Conservation (phyloP, 768 basidiomycete species). For the Rhizopogon vinicolor region DNA sequence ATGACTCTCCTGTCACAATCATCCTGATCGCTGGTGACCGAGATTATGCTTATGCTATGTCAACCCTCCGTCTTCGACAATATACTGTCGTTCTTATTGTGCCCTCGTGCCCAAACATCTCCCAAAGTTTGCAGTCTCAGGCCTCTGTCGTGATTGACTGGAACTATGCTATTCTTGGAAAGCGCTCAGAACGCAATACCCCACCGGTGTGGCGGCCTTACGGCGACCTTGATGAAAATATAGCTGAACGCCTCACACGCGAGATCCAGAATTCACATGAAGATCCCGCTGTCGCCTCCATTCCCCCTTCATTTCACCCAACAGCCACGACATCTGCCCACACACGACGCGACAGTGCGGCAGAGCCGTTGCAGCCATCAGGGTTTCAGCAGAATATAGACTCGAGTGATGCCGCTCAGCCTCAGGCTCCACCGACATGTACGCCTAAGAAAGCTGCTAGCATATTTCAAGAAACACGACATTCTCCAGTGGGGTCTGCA, state of each 20-base stretch:
- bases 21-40: slow-evolving; percentile 67
- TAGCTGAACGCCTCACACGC: slow-evolving; percentile 14
- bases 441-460: slow-evolving; percentile 5
- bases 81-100: slow-evolving; percentile 51
- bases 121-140: slow-evolving; percentile 47
- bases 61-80: slow-evolving; percentile 47
- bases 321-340: slow-evolving; percentile 1
- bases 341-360: slow-evolving; percentile 9
- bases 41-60: slow-evolving; percentile 61
- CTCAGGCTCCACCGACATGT: background rate
- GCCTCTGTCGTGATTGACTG: slow-evolving; percentile 52
- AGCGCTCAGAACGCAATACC: slow-evolving; percentile 13
- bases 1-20: slow-evolving; percentile 46
- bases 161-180: slow-evolving; percentile 34
- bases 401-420: background rate
- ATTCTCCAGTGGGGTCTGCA: slow-evolving; percentile 12
- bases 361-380: slow-evolving; percentile 17
- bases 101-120: slow-evolving; percentile 30
- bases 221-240: slow-evolving; percentile 16
- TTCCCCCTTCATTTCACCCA: background rate
- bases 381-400: background rate
- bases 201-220: slow-evolving; percentile 17
- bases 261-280: slow-evolving; percentile 16
- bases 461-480: slow-evolving; percentile 12
- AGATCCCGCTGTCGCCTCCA: slow-evolving; percentile 3